Evolutionary conservation across 345 rosid species (phyloP), one percentile per base, ranked within the genome.

Genomic region (Streptanthus diversifolius): DNA sequence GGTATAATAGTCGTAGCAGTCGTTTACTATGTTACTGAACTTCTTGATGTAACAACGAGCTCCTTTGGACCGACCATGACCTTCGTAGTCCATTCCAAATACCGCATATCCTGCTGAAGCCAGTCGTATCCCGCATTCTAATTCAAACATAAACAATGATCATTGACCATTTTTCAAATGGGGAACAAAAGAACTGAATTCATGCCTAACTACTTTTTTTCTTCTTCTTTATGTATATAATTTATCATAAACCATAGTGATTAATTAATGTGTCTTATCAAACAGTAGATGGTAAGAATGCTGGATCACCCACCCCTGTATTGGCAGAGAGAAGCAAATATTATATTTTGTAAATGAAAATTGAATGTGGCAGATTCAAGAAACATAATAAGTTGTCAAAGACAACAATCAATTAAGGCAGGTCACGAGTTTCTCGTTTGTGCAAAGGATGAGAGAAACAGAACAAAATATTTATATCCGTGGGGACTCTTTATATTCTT

Each of bases 31-130:
- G 67, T 89, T 79, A 9, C 82, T 81, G 21, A 93, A 93, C 77
- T 88, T 93, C 84, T 87, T 93, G 76, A 93, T 93, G 77, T 93
- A 93, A 41, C 98, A 93, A 33, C 98, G 96, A 27, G 90, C 84
- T 1, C 98, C 98, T 56, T 67, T 75, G 40, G 98, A 93, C 37
- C 83, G 87, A 14, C 98, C 98, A 39, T 93, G 98, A 1, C 98
- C 97, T 73, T 89, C 95, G 19, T 93, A 89, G 72, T 93, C 97
- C 48, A 93, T 80, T 49, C 98, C 98, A 67, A 88, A 88, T 68
- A 87, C 98, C 0, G 90, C 97, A 57, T 85, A 88, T 17, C 86
- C 82, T 1, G 89, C 90, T 15, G 74, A 30, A 9, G 98, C 92
- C 27, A 93, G 78, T 78, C 95, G 82, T 59, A 76, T 74, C 63